Conservation (phyloP, 495 filamentous ascomycete genomes). For the Choiromyces venosus region DNA sequence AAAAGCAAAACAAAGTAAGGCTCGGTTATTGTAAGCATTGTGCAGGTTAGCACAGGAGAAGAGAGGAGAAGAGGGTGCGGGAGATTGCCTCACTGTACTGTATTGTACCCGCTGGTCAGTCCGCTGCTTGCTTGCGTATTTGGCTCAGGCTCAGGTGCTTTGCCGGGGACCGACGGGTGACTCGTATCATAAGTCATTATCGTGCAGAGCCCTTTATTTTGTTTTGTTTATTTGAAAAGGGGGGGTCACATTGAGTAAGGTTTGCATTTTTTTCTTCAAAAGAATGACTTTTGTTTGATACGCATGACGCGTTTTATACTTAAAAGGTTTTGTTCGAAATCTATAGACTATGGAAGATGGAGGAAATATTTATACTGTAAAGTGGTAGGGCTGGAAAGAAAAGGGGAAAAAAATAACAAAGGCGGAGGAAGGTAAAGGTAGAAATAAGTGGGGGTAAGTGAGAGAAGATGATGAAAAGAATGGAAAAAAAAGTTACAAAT, state of each 20-base stretch:
- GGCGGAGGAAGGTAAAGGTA: background rate
- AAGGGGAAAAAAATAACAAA: slow-evolving; percentile 6
- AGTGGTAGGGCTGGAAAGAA: background rate
- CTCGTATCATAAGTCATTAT: background rate
- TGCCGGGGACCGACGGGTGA: background rate
- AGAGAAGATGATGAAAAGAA: background rate
- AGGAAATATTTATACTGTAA: background rate
- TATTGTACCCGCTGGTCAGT: background rate
- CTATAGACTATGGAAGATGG: background rate
- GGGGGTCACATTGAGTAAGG: background rate
- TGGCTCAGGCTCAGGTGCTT: background rate
- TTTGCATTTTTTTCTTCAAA: background rate
- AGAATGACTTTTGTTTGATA: background rate
- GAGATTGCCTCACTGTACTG: background rate
- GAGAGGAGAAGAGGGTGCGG: too few species aligned
- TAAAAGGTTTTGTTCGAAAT: background rate
- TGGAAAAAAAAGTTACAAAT: slow-evolving; percentile 1
- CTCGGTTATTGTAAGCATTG: background rate
- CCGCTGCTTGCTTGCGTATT: background rate
- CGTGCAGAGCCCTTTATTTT: background rate
- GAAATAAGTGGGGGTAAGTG: background rate
- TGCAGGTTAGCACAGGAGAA: background rate
- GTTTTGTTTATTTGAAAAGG: background rate
- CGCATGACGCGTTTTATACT: background rate
- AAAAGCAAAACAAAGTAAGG: background rate